phyloP scores from a whole-genome alignment of 495 filamentous ascomycete genomes.

The Lasiosphaeria ovina region DNA sequence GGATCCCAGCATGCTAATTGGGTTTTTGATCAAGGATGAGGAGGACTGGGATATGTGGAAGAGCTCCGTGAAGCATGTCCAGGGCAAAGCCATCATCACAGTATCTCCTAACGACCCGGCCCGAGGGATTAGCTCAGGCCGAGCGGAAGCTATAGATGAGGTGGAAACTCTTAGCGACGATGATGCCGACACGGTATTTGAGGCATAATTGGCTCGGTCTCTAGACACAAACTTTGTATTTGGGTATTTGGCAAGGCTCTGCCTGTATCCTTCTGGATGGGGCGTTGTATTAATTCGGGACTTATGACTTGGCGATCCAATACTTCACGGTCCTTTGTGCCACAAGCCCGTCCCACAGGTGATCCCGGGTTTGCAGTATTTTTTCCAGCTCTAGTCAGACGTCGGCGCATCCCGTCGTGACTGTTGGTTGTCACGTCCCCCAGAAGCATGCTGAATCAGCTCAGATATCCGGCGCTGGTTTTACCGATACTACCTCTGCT shows the following conservation, averaged over 20 bases:
- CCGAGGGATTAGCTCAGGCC: slow-evolving; percentile 52
- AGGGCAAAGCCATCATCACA: slow-evolving; percentile 82
- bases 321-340: too few species aligned
- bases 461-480: neutral
- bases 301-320: too few species aligned
- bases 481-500: slow-evolving; percentile 17
- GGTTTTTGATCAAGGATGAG: slow-evolving; percentile 82
- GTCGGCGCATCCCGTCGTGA: too few species aligned
- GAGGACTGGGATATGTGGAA: slow-evolving; percentile 86
- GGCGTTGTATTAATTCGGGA: neutral
- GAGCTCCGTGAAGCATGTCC: slow-evolving; percentile 59
- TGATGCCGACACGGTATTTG: slow-evolving; percentile 54
- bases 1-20: slow-evolving; percentile 98
- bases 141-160: slow-evolving; percentile 78
- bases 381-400: too few species aligned
- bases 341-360: too few species aligned
- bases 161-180: slow-evolving; percentile 73
- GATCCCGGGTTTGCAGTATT: too few species aligned
- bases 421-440: too few species aligned
- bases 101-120: slow-evolving; percentile 66
- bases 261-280: neutral
- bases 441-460: neutral
- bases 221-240: neutral
- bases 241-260: neutral
- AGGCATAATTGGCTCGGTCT: slow-evolving; percentile 25